Base-by-base conservation (phyloP, 768 basidiomycete species). In the Boletus subcaerulescens region DNA sequence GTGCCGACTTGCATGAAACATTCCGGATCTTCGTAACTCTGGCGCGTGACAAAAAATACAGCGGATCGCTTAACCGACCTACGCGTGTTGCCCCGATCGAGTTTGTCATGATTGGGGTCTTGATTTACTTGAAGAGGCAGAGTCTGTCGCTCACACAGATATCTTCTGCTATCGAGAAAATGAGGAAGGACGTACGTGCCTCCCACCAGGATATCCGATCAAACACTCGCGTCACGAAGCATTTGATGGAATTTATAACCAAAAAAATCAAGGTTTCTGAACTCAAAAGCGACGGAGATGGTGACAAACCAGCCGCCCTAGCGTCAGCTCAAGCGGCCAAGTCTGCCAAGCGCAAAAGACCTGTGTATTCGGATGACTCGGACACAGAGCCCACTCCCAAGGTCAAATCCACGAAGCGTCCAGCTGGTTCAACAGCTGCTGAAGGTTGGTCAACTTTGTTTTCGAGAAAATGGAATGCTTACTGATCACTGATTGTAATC, bases 81-180 rank as follows among this genome's bases (percentile, higher is more conserved):
- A 63, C 70, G 10, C 72, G 73, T 24, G 69, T 79, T 5, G 70
- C 76, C 10, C 74, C 78, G 1, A 71, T 75, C 39, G 77, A 78
- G 53, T 77, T 80, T 58, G 73, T 81, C 52, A 75, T 77, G 72
- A 67, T 74, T 0, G 72, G 67, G 18, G 70, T 75, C 52, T 62
- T 81, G 57, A 73, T 83, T 18, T 66, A 70, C 50, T 50, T 73
- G 39, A 68, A 74, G 57, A 65, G 71, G 36, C 39, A 62, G 39
- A 60, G 48, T 4, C 48, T 76, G 7, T 73, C 74, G 0, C 65
- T 76, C 31, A 64, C 65, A 2, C 78, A 81, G 51, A 69, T 81
- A 33, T 73, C 76, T 10, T 71, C 73, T 15, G 77, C 77, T 0
- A 69, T 81, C 45, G 65, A 62, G 35, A 66, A 69, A 55, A 70